phyloP scores from a whole-genome alignment of 2,329 filamentous ascomycete species.

The Huntiella savannae region DNA sequence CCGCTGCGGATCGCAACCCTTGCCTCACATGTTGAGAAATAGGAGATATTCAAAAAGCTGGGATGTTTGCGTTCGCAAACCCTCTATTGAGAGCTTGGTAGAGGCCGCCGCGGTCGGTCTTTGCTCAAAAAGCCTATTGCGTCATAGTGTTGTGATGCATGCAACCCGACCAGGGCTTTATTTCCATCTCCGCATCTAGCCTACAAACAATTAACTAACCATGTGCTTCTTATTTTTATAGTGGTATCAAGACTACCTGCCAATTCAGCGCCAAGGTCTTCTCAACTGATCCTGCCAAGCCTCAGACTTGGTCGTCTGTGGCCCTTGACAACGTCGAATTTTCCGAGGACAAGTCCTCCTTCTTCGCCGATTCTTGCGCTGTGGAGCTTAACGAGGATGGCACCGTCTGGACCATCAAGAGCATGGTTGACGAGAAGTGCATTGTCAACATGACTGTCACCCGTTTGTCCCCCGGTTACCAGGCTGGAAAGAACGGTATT shows the following conservation, averaged over 20 bases:
- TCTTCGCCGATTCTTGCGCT: constrained; percentile 72
- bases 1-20: neutral
- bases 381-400: constrained; percentile 75
- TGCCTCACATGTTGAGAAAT: neutral
- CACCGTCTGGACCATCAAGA: constrained; percentile 72
- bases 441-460: constrained; percentile 76
- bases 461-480: constrained; percentile 59
- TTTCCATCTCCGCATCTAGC: neutral
- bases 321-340: constrained; percentile 64
- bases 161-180: neutral
- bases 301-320: constrained; percentile 68
- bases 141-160: neutral
- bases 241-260: constrained; percentile 72
- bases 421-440: constrained; percentile 58
- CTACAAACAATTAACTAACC: neutral
- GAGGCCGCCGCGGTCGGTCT: neutral
- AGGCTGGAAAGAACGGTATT: constrained; percentile 66
- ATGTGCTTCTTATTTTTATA: constrained; percentile 19
- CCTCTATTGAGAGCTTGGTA: neutral
- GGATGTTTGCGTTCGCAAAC: neutral
- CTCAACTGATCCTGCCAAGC: constrained; percentile 51
- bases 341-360: constrained; percentile 62
- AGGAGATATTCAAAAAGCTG: neutral
- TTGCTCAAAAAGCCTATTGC: neutral
- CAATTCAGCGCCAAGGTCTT: constrained; percentile 95